Base-by-base conservation (phyloP, 2,329 filamentous ascomycete genomes). In the Cladobotryum protrusum region DNA sequence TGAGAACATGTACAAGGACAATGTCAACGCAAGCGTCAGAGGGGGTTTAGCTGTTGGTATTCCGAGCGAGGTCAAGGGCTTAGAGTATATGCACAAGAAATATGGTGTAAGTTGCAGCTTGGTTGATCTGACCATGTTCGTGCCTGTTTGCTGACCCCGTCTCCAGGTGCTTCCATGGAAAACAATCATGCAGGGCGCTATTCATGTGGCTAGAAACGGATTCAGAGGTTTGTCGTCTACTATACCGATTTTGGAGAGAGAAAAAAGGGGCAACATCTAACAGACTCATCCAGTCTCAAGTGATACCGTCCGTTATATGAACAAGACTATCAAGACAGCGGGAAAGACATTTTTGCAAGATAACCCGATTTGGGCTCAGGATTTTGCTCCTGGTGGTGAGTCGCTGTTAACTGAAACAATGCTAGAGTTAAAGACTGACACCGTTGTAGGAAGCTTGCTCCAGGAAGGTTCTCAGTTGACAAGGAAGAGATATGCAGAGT, bases 1-100 rank as follows among this genome's bases (percentile, higher is more conserved):
- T 56, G 76, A 90, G 66, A 81, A 95, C 60, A 97, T 97, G 92
- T 97, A 86, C 66, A 76, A 80, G 51, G 82, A 82, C 48, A 85
- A 93, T 55, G 73, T 77, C 1, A 67, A 75, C 2, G 82, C 78
- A 1, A 90, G 87, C 48, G 72, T 92, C 1, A 73, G 72, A 24
- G 87, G 88, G 3, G 90, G 89, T 0, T 69, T 95, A 32, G 85
- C 87, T 2, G 80, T 79, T 29, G 86, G 75, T 39, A 78, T 91
- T 0, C 87, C 87, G 0, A 82, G 87, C 3, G 87, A 92, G 68
- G 65, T 96, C 11, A 79, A 84, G 17, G 92, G 92, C 0, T 71
- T 96, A 35, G 85, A 89, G 63, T 80, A 89, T 61, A 75, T 95
- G 3, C 91, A 96, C 62, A 68, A 73, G 8, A 82, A 81, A 59